Conservation (phyloP, 1,139 yeast genomes). For the Yamadazyma spencermartinsiae region DNA sequence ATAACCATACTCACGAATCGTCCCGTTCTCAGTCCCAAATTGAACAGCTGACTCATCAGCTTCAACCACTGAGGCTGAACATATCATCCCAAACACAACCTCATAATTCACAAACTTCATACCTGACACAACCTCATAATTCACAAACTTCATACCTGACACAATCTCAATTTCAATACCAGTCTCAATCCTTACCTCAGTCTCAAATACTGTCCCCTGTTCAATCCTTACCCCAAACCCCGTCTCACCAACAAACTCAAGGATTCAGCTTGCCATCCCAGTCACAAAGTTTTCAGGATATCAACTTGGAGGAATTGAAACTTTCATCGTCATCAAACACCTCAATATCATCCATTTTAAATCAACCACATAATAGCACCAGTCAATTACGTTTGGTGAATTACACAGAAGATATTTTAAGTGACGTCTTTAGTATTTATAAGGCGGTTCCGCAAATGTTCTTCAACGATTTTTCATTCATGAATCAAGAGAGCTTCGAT, state of each 20-base stretch:
- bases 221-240: constrained; percentile 2
- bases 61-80: background rate
- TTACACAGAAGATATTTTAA: constrained; percentile 32
- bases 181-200: constrained; percentile 1
- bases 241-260: background rate
- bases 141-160: background rate
- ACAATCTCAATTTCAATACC: constrained; percentile 1
- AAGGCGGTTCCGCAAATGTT: constrained; percentile 35
- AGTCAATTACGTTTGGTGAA: constrained; percentile 4
- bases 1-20: constrained; percentile 4
- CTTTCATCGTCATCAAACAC: constrained; percentile 10
- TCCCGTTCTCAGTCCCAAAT: constrained; percentile 5
- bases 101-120: background rate
- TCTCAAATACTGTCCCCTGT: constrained; percentile 1
- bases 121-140: background rate
- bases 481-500: constrained; percentile 20
- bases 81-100: background rate
- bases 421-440: constrained; percentile 40
- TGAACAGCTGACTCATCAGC: constrained; percentile 1
- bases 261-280: constrained; percentile 1
- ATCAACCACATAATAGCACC: constrained; percentile 1
- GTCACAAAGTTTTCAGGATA: constrained; percentile 2
- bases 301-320: constrained; percentile 12
- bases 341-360: constrained; percentile 3
- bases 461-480: constrained; percentile 30